Percentiles rank a stretch among this genome's conserved stretches.
These are phyloP conservation scores for Wickerhamiella kurtzmanii DNA, from an alignment of 805 yeast genomes.

Conservation along the genomic window DNA sequence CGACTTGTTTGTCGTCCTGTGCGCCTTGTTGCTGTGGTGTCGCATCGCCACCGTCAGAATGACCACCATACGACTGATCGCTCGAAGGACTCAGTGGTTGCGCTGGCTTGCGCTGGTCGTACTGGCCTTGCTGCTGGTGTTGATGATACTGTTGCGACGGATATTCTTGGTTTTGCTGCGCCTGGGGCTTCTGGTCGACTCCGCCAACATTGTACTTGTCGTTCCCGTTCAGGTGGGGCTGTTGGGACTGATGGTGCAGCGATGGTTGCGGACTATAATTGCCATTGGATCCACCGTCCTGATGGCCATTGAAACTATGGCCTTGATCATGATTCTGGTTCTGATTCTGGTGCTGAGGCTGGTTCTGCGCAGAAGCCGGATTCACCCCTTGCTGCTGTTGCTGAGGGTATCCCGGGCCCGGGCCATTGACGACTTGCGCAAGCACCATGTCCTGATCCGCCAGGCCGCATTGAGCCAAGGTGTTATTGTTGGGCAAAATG, in stretches of 20 bases:
- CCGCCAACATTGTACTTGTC: background rate
- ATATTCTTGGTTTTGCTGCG: background rate
- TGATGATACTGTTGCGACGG: background rate
- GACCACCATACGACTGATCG: background rate
- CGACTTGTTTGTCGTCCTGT: conserved; percentile 18
- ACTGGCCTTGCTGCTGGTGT: background rate
- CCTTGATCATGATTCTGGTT: too few species aligned
- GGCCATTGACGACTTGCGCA: conserved; percentile 4
- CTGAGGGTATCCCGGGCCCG: background rate
- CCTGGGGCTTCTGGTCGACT: conserved; percentile 1
- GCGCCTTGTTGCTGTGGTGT: background rate
- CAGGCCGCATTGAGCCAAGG: conserved; percentile 37
- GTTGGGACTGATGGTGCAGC: background rate
- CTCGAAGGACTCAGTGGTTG: background rate
- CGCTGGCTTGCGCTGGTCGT: background rate
- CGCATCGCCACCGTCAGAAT: background rate
- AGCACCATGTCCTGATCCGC: conserved; percentile 45
- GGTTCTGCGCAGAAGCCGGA: conserved; percentile 1
- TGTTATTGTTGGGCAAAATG: conserved; percentile 26
- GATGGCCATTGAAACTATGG: too few species aligned
- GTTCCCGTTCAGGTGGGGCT: background rate
- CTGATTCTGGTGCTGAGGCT: background rate
- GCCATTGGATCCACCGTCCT: too few species aligned
- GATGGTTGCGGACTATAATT: too few species aligned
- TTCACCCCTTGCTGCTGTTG: background rate